Evolutionary conservation across 2,329 filamentous ascomycete genomes (phyloP).

Genomic region (Pseudogymnoascus sp.): DNA sequence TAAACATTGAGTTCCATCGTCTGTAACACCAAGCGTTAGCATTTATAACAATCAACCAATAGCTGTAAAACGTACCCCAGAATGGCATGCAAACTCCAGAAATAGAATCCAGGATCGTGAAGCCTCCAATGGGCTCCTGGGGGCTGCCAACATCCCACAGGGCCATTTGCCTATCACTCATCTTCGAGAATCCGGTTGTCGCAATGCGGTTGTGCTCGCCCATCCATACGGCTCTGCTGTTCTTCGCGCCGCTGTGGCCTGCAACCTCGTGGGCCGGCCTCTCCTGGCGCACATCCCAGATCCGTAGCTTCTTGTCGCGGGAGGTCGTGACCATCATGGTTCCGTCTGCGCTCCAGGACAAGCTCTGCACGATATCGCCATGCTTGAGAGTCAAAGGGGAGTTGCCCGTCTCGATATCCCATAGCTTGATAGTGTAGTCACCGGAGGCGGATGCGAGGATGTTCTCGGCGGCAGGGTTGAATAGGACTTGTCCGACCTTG

Average conservation of each 20-base stretch:
- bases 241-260: conserved; percentile 91
- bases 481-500: conserved; percentile 95
- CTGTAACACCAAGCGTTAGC: conserved; percentile 28
- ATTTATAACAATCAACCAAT: conserved; percentile 16
- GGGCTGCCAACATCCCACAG: conserved; percentile 86
- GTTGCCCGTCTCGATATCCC: conserved; percentile 79
- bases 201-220: conserved; percentile 93
- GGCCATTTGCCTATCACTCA: conserved; percentile 95
- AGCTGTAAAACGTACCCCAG: conserved; percentile 55
- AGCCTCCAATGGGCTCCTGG: conserved; percentile 76
- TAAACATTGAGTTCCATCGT: conserved; percentile 88
- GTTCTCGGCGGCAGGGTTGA: conserved; percentile 94
- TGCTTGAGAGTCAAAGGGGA: conserved; percentile 71
- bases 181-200: conserved; percentile 93
- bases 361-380: conserved; percentile 84
- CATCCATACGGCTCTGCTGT: conserved; percentile 94
- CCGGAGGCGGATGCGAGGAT: conserved; percentile 91
- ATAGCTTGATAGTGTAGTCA: conserved; percentile 90
- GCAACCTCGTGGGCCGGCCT: conserved; percentile 73
- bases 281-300: conserved; percentile 96
- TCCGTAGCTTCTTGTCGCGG: conserved; percentile 93
- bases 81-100: conserved; percentile 99
- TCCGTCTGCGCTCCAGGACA: conserved; percentile 91
- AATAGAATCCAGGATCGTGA: conserved; percentile 85
- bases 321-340: conserved; percentile 84